Evolutionary conservation across 306 rosid genomes (phyloP), one percentile per base, ranked within the genome.

Genomic region (Quercus berberidifolia): DNA sequence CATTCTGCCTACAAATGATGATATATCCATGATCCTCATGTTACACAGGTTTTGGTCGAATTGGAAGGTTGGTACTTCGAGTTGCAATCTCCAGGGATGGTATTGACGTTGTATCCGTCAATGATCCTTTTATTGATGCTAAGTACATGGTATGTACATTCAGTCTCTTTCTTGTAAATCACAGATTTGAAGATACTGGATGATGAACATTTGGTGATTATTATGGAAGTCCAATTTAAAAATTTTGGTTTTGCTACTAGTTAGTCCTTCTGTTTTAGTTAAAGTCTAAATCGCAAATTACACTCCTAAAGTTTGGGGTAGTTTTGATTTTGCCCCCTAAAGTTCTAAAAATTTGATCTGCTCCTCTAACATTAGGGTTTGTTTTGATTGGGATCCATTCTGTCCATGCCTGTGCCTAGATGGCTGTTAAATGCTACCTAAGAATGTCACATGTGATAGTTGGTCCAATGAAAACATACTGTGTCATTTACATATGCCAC

Each of bases 1-100:
- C 26, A 25, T 51, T 68, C 72, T 35, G 11, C 49, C 72, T 18
- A 1, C 5, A 38, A 33, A 33, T 19, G 71, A 65, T 5, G 17
- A 43, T 25, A 57, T 63, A 73, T 82, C 43, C 57, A 67, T 64
- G 62, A 51, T 86, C 76, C 80, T 87, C 74, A 67, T 79, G 71
- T 43, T 20, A 25, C 72, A 74, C 86, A 94, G 99, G 99, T 75
- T 95, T 95, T 87, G 99, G 99, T 78, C 91, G 99, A 38, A 95
- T 95, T 84, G 99, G 99, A 82, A 89, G 99, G 85, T 86, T 95
- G 93, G 98, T 95, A 68, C 80, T 95, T 56, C 94, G 99, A 21
- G 81, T 95, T 71, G 99, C 99, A 26, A 71, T 84, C 84, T 73
- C 82, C 35, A 82, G 99, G 82, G 99, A 91, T 91, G 99, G 93